These are phyloP conservation scores for Penicillium silybi DNA, from an alignment of 495 filamentous ascomycete species.

Conservation along the genomic window DNA sequence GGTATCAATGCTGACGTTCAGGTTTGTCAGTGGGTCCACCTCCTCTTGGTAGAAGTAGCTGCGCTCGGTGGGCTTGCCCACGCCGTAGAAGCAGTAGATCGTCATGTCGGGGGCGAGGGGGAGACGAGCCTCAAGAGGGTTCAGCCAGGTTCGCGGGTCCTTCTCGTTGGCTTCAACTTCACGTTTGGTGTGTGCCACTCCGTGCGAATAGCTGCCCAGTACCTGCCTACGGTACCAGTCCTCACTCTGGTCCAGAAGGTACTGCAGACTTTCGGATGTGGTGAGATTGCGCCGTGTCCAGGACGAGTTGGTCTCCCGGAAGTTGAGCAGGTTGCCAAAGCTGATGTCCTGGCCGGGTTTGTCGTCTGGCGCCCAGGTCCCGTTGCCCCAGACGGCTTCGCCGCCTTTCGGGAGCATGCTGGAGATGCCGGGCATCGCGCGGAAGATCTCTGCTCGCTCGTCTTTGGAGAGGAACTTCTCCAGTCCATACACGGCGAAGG, in stretches of 20 bases:
- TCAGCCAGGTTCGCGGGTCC: slow-evolving; percentile 83
- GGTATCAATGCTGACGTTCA: slow-evolving; percentile 92
- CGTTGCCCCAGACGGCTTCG: slow-evolving; percentile 88
- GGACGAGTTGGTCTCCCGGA: slow-evolving; percentile 66
- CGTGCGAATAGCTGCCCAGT: slow-evolving; percentile 73
- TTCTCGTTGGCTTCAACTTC: slow-evolving; percentile 87
- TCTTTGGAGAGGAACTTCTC: slow-evolving; percentile 90
- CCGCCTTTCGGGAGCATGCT: slow-evolving; percentile 98
- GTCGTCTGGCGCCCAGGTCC: slow-evolving; percentile 88
- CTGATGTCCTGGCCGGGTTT: slow-evolving; percentile 61
- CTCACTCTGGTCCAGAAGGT: slow-evolving; percentile 72
- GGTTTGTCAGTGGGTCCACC: slow-evolving; percentile 54
- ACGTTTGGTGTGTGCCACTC: slow-evolving; percentile 72
- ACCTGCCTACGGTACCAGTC: slow-evolving; percentile 79
- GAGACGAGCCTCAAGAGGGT: slow-evolving; percentile 86
- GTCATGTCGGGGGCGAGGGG: slow-evolving; percentile 88
- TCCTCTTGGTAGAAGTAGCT: slow-evolving; percentile 87
- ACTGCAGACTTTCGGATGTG: slow-evolving; percentile 67
- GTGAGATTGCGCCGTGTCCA: slow-evolving; percentile 72
- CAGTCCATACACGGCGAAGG: slow-evolving; percentile 95
- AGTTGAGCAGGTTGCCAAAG: slow-evolving; percentile 83
- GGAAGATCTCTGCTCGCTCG: slow-evolving; percentile 90
- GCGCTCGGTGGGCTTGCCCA: slow-evolving; percentile 87
- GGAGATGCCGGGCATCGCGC: slow-evolving; percentile 93
- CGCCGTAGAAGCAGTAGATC: slow-evolving; percentile 96